Evolutionary conservation across 345 rosid genomes (phyloP), one percentile per base, ranked within the genome.

Genomic region (Viola odorata): DNA sequence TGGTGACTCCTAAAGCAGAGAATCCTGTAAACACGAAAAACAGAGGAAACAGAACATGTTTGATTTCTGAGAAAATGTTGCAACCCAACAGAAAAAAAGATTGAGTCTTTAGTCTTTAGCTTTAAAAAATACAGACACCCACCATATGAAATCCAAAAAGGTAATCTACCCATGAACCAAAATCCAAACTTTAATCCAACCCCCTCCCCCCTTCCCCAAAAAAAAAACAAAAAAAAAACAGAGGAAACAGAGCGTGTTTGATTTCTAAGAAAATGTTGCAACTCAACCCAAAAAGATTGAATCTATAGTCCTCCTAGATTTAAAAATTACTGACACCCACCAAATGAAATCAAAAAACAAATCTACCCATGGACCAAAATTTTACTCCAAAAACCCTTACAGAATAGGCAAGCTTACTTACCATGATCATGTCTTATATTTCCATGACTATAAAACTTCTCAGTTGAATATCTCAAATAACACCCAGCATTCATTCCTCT

Each of bases 401-500:
- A 3, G n/a, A 60, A 58, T 12, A 32, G 42, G 57, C 40, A 50
- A 23, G 32, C 36, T n/a, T 51, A 56, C 47, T 61, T 69, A 81
- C 85, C 77, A 49, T 55, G 75, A 16, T 11, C 12, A 55, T 52
- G 40, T 32, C 41, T 61, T 55, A 63, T 9, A 5, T 71, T 63
- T 37, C 41, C 55, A 13, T 63, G 16, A 41, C 15, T 37, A 45
- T 71, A 78, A 50, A 81, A 78, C 53, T 73, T 76, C 7, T 60
- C 15, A 37, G 77, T 74, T 0, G 82, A 78, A 57, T 73, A 81
- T 57, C 82, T 75, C 72, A 78, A 60, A 42, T 68, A 81, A 32
- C 85, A 81, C 0, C 85, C 82, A 36, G 75, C 64, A 57, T 71
- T 75, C 75, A 81, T 57, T 4, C 55, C 79, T 70, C 86, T 83